Evolutionary conservation across 1,139 yeast genomes (phyloP), one percentile per base, ranked within the genome.

Genomic region (Pneumocystis jirovecii): DNA sequence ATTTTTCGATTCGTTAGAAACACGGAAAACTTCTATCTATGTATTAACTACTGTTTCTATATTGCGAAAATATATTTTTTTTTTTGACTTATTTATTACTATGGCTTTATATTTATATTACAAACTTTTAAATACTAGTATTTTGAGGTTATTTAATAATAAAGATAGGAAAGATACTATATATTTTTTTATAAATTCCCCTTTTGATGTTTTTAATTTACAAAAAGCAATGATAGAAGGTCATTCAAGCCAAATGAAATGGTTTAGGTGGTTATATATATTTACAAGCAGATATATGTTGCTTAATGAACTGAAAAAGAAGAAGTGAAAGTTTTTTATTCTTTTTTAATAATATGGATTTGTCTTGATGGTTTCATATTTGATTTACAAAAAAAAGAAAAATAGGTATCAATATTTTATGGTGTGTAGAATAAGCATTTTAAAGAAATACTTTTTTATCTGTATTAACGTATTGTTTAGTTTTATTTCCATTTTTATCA

Each of bases 1-100:
- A 63, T 10, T 67, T 73, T 31, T 66, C 70, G 19, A 72, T 68
- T 59, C 67, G 70, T 31, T 7, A 39, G 34, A 59, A 19, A 61
- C 60, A 59, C 21, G 59, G 69, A 31, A 61, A 29, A 50, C 61
- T 37, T 57, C n/a, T 17, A 12, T 68, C 35, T 76, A 76, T 73
- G 70, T 73, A 5, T 72, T 81, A 64, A 73, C 70, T 65, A 68
- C 77, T 1, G 78, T 78, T 15, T 74, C 78, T 0, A 66, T 76
- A n/a, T 71, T 68, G 69, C 71, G 78, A 63, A 78, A 78, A 68
- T 78, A 76, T 70, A 37, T 71, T 45, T 73, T 72, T 65, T 68
- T 70, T 37, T 64, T 75, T 17, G 80, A 78, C 15, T 31, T 42
- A 34, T 59, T 57, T 61, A 19, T 63, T 63, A 60, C 37, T 50